These are phyloP conservation scores for Aspergillus eucalypticola DNA, from an alignment of 2,329 filamentous ascomycete genomes.

Conservation along the genomic window DNA sequence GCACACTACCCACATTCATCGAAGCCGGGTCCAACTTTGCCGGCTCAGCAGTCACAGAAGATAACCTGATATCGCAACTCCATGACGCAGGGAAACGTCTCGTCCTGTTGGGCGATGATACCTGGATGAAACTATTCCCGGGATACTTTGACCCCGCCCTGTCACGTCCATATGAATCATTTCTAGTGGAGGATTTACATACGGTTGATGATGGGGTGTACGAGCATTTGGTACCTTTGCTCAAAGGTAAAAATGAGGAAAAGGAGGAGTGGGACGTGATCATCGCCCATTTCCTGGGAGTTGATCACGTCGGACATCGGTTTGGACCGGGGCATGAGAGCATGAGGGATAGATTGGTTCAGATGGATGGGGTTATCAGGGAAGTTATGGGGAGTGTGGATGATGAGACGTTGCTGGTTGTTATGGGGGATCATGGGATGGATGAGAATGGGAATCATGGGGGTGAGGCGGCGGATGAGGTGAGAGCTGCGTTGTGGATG, in stretches of 20 bases:
- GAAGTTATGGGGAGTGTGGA: conserved; percentile 72
- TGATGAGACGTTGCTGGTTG: conserved; percentile 80
- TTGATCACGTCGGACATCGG: conserved; percentile 93
- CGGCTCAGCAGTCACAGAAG: conserved; percentile 90
- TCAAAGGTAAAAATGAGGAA: conserved; percentile 57
- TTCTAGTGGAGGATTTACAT: conserved; percentile 96
- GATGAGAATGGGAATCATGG: conserved; percentile 71
- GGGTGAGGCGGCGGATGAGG: conserved; percentile 91
- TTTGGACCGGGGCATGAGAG: conserved; percentile 90
- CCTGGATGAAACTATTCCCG: conserved; percentile 89
- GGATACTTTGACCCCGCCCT: conserved; percentile 83
- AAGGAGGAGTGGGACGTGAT: conserved; percentile 74
- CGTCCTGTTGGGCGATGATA: conserved; percentile 92
- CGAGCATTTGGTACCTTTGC: conserved; percentile 75
- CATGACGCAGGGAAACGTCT: conserved; percentile 68
- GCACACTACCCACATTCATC: conserved; percentile 88
- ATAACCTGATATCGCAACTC: conserved; percentile 69
- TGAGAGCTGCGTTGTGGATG: conserved; percentile 95
- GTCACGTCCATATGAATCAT: conserved; percentile 86
- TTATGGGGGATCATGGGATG: conserved; percentile 89
- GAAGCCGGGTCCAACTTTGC: conserved; percentile 93
- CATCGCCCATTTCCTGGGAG: conserved; percentile 86
- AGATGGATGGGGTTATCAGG: conserved; percentile 81
- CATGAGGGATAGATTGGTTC: conserved; percentile 83
- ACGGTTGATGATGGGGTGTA: conserved; percentile 93